These are phyloP conservation scores for Brassica hybrid DNA, from an alignment of 441 rosid species.

Conservation along the genomic window DNA sequence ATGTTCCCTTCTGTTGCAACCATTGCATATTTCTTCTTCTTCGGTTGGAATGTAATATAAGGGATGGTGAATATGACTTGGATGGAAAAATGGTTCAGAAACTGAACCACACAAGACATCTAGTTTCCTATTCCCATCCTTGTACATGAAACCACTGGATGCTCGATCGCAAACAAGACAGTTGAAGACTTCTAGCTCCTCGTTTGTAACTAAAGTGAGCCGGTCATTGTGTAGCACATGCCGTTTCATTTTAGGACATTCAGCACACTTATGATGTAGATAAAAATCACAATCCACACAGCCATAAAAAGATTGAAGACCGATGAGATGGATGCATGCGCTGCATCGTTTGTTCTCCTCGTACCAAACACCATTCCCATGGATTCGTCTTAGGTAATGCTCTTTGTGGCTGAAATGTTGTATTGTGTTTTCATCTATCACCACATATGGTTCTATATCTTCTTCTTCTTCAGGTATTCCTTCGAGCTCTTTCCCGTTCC, in stretches of 20 bases:
- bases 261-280: neutral
- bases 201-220: neutral
- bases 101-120: no score
- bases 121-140: neutral
- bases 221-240: neutral
- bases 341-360: neutral
- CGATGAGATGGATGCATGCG: neutral
- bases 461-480: no score
- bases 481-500: conserved; percentile 15
- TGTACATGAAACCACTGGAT: conserved; percentile 25
- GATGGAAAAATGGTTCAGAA: no score
- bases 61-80: no score
- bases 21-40: no score
- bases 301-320: neutral
- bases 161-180: neutral
- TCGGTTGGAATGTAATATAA: no score
- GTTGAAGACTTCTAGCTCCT: rapidly evolving
- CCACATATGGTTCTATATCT: no score
- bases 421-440: no score
- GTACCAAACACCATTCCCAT: neutral
- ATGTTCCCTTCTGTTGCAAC: no score
- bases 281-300: neutral
- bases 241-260: no score
- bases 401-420: no score
- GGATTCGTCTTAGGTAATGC: no score